Conservation (phyloP, 768 basidiomycete species). For the Leccinum subgranulosum region DNA sequence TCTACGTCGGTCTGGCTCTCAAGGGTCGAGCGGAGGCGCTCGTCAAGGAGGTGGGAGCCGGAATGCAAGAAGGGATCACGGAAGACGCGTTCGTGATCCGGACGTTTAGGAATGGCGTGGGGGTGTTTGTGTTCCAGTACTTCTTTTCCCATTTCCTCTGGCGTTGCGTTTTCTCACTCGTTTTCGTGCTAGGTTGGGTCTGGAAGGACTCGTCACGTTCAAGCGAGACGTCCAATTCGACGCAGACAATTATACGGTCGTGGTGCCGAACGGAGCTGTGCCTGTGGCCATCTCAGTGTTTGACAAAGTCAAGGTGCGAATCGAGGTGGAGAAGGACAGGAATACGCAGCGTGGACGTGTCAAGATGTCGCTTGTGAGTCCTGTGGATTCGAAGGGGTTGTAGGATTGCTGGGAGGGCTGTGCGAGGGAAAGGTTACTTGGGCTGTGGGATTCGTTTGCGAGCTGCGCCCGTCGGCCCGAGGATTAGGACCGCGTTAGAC, state of each 20-base stretch:
- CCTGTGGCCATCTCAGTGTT: slow-evolving; percentile 80
- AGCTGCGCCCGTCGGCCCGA: no score
- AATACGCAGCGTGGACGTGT: slow-evolving; percentile 91
- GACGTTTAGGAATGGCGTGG: slow-evolving; percentile 90
- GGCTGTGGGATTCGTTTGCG: no score
- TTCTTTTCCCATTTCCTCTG: background rate
- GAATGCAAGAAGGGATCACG: slow-evolving; percentile 38
- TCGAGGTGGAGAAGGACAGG: slow-evolving; percentile 91
- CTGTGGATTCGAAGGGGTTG: background rate
- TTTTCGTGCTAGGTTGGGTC: slow-evolving; percentile 45
- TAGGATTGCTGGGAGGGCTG: background rate
- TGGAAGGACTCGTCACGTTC: slow-evolving; percentile 81
- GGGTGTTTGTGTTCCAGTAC: slow-evolving; percentile 94
- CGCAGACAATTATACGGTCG: slow-evolving; percentile 84
- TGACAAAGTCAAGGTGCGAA: slow-evolving; percentile 86
- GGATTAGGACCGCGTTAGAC: no score
- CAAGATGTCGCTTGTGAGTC: slow-evolving; percentile 74
- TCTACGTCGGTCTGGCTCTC: slow-evolving; percentile 92
- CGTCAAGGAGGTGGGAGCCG: slow-evolving; percentile 24
- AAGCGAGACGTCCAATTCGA: slow-evolving; percentile 88
- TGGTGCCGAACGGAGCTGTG: slow-evolving; percentile 47
- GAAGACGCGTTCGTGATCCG: slow-evolving; percentile 94
- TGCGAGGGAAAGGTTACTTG: no score
- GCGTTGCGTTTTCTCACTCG: background rate
- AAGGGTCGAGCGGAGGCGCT: slow-evolving; percentile 55